Evolutionary conservation across 805 yeast genomes (phyloP).

Genomic region (Candida sakaeoensis): DNA sequence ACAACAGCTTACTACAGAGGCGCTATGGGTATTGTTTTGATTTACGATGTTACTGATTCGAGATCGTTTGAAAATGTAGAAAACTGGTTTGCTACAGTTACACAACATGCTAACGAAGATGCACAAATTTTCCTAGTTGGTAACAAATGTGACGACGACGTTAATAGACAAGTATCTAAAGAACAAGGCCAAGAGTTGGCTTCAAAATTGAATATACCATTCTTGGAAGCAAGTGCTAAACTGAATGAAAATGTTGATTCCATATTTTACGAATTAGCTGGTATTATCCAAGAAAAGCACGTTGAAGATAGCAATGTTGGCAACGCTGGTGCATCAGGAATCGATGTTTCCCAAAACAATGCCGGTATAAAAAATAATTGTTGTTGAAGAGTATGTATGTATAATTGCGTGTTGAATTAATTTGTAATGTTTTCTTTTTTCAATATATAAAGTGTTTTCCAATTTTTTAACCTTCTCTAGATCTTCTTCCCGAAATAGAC

Average conservation of each 20-base stretch:
- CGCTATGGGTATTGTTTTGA: constrained; percentile 82
- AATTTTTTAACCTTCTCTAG: constrained; percentile 26
- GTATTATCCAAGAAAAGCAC: constrained; percentile 77
- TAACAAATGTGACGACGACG: constrained; percentile 90
- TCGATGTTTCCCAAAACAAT: constrained; percentile 36
- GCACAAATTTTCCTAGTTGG: constrained; percentile 94
- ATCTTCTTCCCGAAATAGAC: constrained; percentile 68
- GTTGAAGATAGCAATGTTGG: constrained; percentile 38
- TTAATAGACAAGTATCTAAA: constrained; percentile 76
- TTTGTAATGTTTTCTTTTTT: not conserved
- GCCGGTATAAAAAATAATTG: constrained; percentile 31
- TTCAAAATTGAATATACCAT: constrained; percentile 79
- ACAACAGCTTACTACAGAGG: constrained; percentile 92
- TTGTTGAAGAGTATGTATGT: constrained; percentile 22
- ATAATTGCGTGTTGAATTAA: not conserved
- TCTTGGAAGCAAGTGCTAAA: constrained; percentile 95
- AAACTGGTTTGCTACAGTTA: constrained; percentile 93
- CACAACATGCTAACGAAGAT: constrained; percentile 94
- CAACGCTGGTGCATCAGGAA: constrained; percentile 22
- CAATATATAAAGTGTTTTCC: constrained; percentile 1
- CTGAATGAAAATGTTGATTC: constrained; percentile 89
- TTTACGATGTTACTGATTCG: constrained; percentile 83
- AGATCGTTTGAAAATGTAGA: constrained; percentile 89
- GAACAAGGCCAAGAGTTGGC: constrained; percentile 93
- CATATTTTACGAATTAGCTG: constrained; percentile 85